Evolutionary conservation across 108 stramenopile genomes (phyloP).

Genomic region (Cyclotella kingstonii): DNA sequence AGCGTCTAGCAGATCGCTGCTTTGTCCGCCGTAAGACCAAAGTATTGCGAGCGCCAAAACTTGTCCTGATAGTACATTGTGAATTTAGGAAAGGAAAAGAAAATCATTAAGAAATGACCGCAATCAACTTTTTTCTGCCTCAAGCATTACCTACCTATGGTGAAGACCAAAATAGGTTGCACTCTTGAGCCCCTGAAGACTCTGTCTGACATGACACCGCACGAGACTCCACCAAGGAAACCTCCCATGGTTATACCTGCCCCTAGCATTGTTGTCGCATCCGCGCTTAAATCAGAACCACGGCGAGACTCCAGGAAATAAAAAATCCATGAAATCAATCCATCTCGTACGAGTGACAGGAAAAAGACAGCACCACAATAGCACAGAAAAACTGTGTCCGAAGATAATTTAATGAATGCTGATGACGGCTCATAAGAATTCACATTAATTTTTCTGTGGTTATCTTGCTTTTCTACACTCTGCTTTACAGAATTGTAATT

Average conservation of each 20-base stretch:
- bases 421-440: too few relatives aligned
- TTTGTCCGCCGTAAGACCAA: background rate
- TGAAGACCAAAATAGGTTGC: constrained; percentile 5
- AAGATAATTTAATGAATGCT: background rate
- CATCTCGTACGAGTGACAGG: constrained; percentile 4
- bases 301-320: constrained; percentile 1
- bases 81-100: too few relatives aligned
- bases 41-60: background rate
- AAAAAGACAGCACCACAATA: constrained; percentile 6
- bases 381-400: constrained; percentile 2
- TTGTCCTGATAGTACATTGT: background rate
- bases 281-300: background rate
- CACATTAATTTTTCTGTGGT: background rate
- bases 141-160: background rate
- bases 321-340: background rate
- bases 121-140: too few relatives aligned
- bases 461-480: background rate
- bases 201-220: background rate
- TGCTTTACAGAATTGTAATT: background rate
- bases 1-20: background rate
- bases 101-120: too few relatives aligned
- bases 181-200: background rate
- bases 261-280: background rate
- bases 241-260: constrained; percentile 4
- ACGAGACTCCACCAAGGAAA: background rate